phyloP scores from a whole-genome alignment of 805 yeast genomes.

The Candida alai region DNA sequence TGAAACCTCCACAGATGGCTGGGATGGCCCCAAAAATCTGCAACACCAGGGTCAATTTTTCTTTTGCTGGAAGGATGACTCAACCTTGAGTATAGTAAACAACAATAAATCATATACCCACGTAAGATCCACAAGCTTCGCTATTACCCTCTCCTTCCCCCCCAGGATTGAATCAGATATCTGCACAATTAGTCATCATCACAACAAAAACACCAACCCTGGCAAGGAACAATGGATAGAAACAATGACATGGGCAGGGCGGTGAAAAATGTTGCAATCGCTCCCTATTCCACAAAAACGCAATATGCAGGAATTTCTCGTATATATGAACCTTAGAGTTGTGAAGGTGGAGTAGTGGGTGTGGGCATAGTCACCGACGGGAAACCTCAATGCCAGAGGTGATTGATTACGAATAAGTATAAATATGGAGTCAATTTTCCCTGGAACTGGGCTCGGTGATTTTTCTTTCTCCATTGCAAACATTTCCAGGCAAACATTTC shows the following conservation, averaged over 20 bases:
- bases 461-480: too few relatives aligned
- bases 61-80: not conserved
- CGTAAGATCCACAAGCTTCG: not conserved
- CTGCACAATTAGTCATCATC: conserved; percentile 1
- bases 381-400: not conserved
- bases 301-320: not conserved
- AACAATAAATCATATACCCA: not conserved
- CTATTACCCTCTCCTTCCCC: too few relatives aligned
- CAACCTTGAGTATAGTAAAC: not conserved
- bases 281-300: not conserved
- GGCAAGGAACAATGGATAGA: not conserved
- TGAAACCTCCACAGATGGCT: too few relatives aligned
- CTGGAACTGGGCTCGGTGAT: not conserved
- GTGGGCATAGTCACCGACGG: too few relatives aligned
- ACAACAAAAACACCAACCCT: not conserved
- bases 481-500: too few relatives aligned
- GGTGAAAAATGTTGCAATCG: not conserved
- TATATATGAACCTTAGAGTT: too few relatives aligned
- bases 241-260: not conserved
- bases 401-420: not conserved
- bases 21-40: not conserved
- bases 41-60: not conserved
- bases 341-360: too few relatives aligned
- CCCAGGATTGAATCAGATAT: not conserved
- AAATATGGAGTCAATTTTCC: not conserved